Evolutionary conservation across 441 rosid species (phyloP).

Genomic region (California macrophylla): DNA sequence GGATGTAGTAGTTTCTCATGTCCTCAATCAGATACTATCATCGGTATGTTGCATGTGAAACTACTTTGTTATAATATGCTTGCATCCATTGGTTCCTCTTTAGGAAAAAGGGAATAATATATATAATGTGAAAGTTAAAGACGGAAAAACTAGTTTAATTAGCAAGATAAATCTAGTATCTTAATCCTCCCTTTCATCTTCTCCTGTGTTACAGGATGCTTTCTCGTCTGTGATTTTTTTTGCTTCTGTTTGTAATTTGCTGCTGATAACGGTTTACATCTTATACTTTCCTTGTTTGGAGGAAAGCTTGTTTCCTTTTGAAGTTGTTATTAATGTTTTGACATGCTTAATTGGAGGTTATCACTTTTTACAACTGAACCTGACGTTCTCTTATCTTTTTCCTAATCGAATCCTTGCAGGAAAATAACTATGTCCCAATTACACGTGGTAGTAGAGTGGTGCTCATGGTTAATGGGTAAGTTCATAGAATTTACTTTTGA

Average conservation of each 20-base stretch:
- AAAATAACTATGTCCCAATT: constrained; percentile 86
- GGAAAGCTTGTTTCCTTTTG: background rate
- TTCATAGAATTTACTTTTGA: constrained; percentile 9
- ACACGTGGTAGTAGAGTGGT: constrained; percentile 85
- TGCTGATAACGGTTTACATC: background rate
- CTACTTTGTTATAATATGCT: constrained; percentile 3
- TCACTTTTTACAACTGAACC: background rate
- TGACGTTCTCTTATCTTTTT: constrained; percentile 2
- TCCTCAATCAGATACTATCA: constrained; percentile 73
- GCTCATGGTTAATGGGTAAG: constrained; percentile 94
- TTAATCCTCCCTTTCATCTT: background rate
- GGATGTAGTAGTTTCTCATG: constrained; percentile 81
- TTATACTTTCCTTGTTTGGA: constrained; percentile 7
- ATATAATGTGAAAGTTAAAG: background rate
- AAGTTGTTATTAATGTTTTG: background rate
- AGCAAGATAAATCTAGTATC: background rate
- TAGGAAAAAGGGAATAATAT: background rate
- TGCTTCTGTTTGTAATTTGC: background rate
- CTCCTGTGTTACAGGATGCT: background rate
- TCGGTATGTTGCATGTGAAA: constrained; percentile 38
- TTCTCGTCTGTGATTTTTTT: background rate
- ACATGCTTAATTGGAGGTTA: background rate
- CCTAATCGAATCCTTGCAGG: constrained; percentile 45
- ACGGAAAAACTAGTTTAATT: background rate
- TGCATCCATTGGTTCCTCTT: background rate